Conservation (phyloP, 1,284 basidiomycete genomes). For the Fomitopsis palustris region DNA sequence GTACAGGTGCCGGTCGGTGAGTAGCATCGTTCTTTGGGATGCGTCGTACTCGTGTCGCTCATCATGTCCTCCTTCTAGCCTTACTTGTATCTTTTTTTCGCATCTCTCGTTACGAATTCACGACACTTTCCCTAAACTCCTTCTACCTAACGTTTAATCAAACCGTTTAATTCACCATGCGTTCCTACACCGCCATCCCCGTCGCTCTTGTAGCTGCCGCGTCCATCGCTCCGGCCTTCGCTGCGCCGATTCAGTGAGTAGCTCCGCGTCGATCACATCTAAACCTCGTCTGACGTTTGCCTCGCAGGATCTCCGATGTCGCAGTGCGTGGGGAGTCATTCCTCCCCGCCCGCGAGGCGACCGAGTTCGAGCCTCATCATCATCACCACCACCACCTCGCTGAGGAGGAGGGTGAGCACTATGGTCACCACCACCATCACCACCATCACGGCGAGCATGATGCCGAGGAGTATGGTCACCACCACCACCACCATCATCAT, state of each 20-base stretch:
- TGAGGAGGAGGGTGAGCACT: neutral
- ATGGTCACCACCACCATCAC: neutral
- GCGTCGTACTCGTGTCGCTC: neutral
- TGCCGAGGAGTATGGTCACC: neutral
- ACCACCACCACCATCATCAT: neutral
- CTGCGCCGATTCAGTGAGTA: neutral
- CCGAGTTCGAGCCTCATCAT: neutral
- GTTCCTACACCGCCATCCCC: constrained; percentile 1
- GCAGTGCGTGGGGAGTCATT: neutral
- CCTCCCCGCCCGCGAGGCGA: neutral
- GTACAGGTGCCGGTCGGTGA: constrained; percentile 4
- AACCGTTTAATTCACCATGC: constrained; percentile 1
- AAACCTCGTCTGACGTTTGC: neutral
- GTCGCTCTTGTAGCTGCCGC: neutral
- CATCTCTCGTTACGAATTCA: constrained; percentile 1
- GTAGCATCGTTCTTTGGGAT: neutral
- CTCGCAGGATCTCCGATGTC: neutral
- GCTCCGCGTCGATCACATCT: neutral
- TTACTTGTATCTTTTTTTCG: constrained; percentile 1
- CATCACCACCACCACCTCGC: neutral
- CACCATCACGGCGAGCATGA: neutral
- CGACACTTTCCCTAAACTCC: neutral
- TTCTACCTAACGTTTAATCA: neutral
- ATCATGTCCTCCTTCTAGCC: neutral
- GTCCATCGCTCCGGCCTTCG: neutral